phyloP scores from a whole-genome alignment of 2,329 filamentous ascomycete genomes.

The Alternaria sp. region DNA sequence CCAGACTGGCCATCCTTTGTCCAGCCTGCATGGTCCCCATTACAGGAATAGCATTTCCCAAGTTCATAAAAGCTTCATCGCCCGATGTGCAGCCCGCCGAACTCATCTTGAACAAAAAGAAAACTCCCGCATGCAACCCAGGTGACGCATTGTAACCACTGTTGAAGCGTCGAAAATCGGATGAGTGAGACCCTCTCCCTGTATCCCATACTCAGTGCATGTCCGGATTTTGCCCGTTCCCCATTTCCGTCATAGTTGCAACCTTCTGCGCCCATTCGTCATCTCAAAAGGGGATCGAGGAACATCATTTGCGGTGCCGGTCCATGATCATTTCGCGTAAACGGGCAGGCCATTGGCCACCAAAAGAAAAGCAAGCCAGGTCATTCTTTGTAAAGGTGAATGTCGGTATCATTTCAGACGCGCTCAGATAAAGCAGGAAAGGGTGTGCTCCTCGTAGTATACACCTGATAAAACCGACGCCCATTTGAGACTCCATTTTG shows the following conservation, averaged over 20 bases:
- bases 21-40: conserved; percentile 20
- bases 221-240: conserved; percentile 45
- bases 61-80: conserved; percentile 21
- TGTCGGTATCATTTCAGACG: conserved; percentile 52
- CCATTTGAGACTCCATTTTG: conserved; percentile 49
- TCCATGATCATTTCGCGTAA: conserved; percentile 37
- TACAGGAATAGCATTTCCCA: conserved; percentile 10
- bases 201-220: conserved; percentile 37
- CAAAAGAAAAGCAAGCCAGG: conserved; percentile 46
- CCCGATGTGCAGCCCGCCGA: conserved; percentile 34
- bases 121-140: conserved; percentile 51
- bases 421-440: conserved; percentile 49
- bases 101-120: conserved; percentile 38
- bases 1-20: conserved; percentile 26
- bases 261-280: conserved; percentile 39
- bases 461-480: conserved; percentile 46
- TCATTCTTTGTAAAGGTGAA: conserved; percentile 47
- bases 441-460: conserved; percentile 48
- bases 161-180: conserved; percentile 33
- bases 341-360: conserved; percentile 37
- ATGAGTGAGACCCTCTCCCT: conserved; percentile 37
- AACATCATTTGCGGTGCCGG: conserved; percentile 47
- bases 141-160: conserved; percentile 39
- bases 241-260: conserved; percentile 39
- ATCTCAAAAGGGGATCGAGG: conserved; percentile 41